phyloP scores from a whole-genome alignment of 768 basidiomycete genomes.

The Trametes cinnabarina region DNA sequence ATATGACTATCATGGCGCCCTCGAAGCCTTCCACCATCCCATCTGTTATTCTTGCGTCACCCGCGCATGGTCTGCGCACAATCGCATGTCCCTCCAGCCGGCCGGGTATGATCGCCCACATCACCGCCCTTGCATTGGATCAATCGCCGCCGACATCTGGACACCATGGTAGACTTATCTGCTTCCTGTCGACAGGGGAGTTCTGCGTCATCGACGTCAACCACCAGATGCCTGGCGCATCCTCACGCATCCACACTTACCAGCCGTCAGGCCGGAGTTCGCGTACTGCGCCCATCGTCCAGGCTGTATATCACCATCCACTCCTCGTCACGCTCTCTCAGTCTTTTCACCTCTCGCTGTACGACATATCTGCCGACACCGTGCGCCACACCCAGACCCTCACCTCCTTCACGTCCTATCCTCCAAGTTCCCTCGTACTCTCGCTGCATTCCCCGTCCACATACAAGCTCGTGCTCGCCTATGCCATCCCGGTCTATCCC shows the following conservation, averaged over 20 bases:
- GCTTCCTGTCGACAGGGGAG: constrained; percentile 68
- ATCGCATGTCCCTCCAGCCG: constrained; percentile 44
- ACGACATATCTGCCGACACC: constrained; percentile 56
- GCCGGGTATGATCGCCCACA: constrained; percentile 33
- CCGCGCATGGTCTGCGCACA: constrained; percentile 35
- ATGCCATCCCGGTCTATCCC: constrained; percentile 77
- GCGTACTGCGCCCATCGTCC: constrained; percentile 49
- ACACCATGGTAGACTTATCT: constrained; percentile 45
- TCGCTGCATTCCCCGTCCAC: constrained; percentile 54
- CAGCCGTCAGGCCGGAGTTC: constrained; percentile 40
- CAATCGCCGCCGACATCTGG: constrained; percentile 57
- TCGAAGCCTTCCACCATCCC: constrained; percentile 35
- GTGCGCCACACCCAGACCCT: constrained; percentile 63
- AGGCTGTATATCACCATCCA: constrained; percentile 76
- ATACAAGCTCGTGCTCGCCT: constrained; percentile 75
- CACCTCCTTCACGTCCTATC: constrained; percentile 74
- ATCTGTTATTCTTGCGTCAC: constrained; percentile 38
- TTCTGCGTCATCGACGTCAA: constrained; percentile 59
- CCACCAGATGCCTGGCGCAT: constrained; percentile 41
- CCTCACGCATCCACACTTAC: constrained; percentile 46
- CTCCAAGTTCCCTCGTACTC: constrained; percentile 77
- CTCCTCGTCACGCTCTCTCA: constrained; percentile 70
- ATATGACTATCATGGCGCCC: constrained; percentile 57
- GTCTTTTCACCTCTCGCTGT: constrained; percentile 68
- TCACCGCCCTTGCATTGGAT: constrained; percentile 71